Base-by-base conservation (phyloP, 2,329 filamentous ascomycete genomes). In the Aspergillus fischeri region DNA sequence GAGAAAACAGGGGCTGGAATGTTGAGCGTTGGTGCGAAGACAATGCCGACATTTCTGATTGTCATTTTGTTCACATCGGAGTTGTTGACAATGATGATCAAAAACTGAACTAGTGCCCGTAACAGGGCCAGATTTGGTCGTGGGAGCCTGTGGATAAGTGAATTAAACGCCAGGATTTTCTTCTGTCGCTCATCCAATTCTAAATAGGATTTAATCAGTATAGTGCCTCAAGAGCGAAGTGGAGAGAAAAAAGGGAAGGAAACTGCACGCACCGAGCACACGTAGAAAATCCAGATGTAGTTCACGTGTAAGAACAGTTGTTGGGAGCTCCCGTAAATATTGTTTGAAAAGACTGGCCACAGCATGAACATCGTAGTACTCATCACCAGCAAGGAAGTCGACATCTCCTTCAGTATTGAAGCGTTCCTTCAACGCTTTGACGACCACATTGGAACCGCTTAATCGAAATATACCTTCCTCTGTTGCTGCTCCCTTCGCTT, bases 381-480 rank as follows among this genome's bases (percentile, higher is more conserved):
- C 86, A 51, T 89, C 88, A 11, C 68, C 92, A 2, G 83, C 84
- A 27, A 97, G 74, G 52, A 99, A 81, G 70, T 96, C 91, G 63
- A 99, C 84, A 70, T 99, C 94, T 49, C 92, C 89, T 77, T 99
- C 92, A 3, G 77, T 86, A 73, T 99, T 97, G 79, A 99, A 99
- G 2, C 92, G 87, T 71, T 97, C 93, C 60, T 90, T 89, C 47
- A 99, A 82, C 56, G 86, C 86, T 74, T 93, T 96, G 76, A 99
- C 96, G 51, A 96, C 88, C 54, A 95, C 84, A 70, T 96, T 97
- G 0, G 93, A 97, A n/a, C 94, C 94, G 72, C 92, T 97, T 45
- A 99, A 81, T 52, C 94, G 87, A 81, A 99, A 99, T 45, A 99
- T 96, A 47, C 94, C 94, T 74, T 99, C 94, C 73, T 99, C 94